Evolutionary conservation across 768 basidiomycete species (phyloP).

Genomic region (Asterophora parasitica): DNA sequence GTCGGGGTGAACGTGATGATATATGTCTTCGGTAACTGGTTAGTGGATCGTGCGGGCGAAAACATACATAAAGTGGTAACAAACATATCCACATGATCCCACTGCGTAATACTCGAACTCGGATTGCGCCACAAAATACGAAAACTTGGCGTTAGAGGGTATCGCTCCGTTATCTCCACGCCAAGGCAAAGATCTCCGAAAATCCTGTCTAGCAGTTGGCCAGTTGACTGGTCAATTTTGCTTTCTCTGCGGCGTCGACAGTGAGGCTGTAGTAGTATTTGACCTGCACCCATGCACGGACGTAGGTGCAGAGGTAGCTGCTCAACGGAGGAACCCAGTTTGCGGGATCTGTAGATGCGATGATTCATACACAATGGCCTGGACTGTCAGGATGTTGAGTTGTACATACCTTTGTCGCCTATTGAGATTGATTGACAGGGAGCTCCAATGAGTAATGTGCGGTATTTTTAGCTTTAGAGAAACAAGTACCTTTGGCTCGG

Average conservation of each 20-base stretch:
- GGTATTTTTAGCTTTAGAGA: no score
- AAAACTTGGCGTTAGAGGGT: no score
- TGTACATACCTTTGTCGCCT: slow-evolving; percentile 38
- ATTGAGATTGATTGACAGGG: background rate
- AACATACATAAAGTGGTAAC: no score
- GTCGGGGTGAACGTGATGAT: no score
- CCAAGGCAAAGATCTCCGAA: no score
- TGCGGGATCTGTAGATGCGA: slow-evolving; percentile 33
- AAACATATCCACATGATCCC: no score
- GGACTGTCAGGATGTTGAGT: background rate
- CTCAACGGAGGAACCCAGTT: slow-evolving; percentile 47
- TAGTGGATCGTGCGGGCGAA: no score
- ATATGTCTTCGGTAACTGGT: no score
- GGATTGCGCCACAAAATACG: no score
- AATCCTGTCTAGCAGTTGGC: slow-evolving; percentile 25
- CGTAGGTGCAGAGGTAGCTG: slow-evolving; percentile 48
- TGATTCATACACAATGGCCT: background rate
- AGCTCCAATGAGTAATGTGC: background rate
- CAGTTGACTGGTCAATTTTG: slow-evolving; percentile 37
- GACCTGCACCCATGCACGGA: slow-evolving; percentile 48
- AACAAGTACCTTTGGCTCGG: slow-evolving; percentile 33
- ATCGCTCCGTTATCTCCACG: no score
- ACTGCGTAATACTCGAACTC: no score
- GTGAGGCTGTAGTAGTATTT: slow-evolving; percentile 48
- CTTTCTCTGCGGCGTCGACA: slow-evolving; percentile 47